Evolutionary conservation across 768 basidiomycete genomes (phyloP).

Genomic region (Stropharia rugosoannulata): DNA sequence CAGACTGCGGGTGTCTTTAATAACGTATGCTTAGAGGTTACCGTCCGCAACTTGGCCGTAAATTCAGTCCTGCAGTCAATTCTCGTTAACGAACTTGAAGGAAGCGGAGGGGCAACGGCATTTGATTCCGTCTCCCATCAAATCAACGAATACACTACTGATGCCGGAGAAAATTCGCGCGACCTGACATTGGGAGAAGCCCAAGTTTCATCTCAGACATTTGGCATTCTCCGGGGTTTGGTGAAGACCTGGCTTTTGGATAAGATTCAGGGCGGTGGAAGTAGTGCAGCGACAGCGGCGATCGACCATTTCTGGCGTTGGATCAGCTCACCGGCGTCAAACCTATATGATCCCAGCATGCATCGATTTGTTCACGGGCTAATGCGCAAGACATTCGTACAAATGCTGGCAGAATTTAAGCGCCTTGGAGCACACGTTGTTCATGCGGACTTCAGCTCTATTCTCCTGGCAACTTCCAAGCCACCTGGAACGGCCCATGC

Average conservation of each 20-base stretch:
- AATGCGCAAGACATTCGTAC: slow-evolving; percentile 98
- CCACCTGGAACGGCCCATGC: slow-evolving; percentile 94
- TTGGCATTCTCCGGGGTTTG: slow-evolving; percentile 82
- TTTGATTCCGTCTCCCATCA: slow-evolving; percentile 94
- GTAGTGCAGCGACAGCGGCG: slow-evolving; percentile 64
- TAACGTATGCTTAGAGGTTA: slow-evolving; percentile 90
- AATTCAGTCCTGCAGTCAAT: slow-evolving; percentile 93
- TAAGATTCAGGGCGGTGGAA: slow-evolving; percentile 67
- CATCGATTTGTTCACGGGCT: slow-evolving; percentile 93
- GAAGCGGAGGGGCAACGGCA: slow-evolving; percentile 88
- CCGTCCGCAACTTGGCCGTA: slow-evolving; percentile 89
- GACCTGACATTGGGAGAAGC: slow-evolving; percentile 88
- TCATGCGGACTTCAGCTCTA: slow-evolving; percentile 89
- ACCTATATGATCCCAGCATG: slow-evolving; percentile 89
- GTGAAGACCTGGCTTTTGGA: slow-evolving; percentile 91
- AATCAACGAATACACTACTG: slow-evolving; percentile 74
- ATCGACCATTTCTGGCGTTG: slow-evolving; percentile 98
- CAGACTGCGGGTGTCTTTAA: slow-evolving; percentile 82
- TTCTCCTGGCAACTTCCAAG: slow-evolving; percentile 91
- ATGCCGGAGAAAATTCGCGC: slow-evolving; percentile 60
- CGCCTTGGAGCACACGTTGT: slow-evolving; percentile 91
- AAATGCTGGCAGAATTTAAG: slow-evolving; percentile 94
- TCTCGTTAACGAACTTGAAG: slow-evolving; percentile 96
- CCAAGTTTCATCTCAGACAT: slow-evolving; percentile 83
- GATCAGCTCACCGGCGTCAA: slow-evolving; percentile 82